Percentiles rank a stretch among this genome's conserved stretches.
These are phyloP conservation scores for Sporothrix phasma DNA, from an alignment of 2,329 filamentous ascomycete genomes.

Conservation along the genomic window DNA sequence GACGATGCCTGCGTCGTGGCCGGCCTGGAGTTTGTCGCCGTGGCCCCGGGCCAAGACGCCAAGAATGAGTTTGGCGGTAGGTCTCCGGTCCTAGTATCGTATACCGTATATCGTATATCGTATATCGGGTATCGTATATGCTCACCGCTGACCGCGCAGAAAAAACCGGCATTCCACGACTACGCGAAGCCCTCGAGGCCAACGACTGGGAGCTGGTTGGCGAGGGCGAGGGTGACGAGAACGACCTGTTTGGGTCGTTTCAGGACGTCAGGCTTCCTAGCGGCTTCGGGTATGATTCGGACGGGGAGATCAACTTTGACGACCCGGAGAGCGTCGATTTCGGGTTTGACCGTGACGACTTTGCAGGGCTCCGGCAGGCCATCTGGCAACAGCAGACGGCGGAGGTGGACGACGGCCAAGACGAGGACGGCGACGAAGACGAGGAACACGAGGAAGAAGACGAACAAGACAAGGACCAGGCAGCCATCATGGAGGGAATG, in stretches of 20 bases:
- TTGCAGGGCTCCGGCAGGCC: conserved; percentile 41
- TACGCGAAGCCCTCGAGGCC: conserved; percentile 51
- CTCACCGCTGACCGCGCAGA: conserved; percentile 12
- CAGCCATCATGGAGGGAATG: conserved; percentile 52
- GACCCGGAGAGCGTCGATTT: conserved; percentile 36
- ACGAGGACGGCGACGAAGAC: not conserved
- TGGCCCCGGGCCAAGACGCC: conserved; percentile 28
- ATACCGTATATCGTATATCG: not conserved
- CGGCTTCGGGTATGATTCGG: conserved; percentile 14
- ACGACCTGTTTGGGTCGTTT: conserved; percentile 19
- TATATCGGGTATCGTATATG: not conserved
- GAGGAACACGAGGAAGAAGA: not conserved
- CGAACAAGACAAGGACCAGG: conserved; percentile 33
- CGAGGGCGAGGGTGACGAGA: conserved; percentile 15
- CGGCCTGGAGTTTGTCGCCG: conserved; percentile 55
- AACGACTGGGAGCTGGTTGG: conserved; percentile 47
- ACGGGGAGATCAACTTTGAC: conserved; percentile 22
- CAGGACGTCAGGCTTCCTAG: not conserved
- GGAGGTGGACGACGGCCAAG: conserved; percentile 1
- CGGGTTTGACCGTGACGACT: conserved; percentile 42
- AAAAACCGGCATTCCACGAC: conserved; percentile 36
- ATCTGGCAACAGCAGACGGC: conserved; percentile 35
- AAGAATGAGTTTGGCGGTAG: conserved; percentile 51
- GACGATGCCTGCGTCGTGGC: conserved; percentile 48
- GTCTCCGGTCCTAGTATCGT: conserved; percentile 18